Percentiles rank a stretch among this genome's conserved stretches.
These are phyloP conservation scores for Lepiota brunneoincarnata DNA, from an alignment of 768 basidiomycete genomes.

Conservation along the genomic window DNA sequence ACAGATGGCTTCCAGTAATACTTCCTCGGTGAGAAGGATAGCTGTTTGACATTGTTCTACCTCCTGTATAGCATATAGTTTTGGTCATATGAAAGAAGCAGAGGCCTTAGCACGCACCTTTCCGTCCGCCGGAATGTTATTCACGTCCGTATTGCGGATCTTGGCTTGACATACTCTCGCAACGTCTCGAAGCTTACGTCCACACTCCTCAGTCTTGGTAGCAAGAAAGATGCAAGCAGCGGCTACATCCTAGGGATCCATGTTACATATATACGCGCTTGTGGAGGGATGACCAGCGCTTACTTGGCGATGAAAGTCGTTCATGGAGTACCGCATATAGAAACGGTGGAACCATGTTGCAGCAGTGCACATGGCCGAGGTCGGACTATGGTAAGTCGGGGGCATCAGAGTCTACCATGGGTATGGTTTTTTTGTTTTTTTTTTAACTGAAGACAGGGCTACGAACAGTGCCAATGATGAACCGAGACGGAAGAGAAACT, in stretches of 20 bases:
- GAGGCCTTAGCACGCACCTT: conserved; percentile 41
- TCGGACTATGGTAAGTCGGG: conserved; percentile 46
- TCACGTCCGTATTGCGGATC: conserved; percentile 51
- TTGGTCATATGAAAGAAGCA: background rate
- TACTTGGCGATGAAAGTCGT: conserved; percentile 80
- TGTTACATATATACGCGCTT: conserved; percentile 12
- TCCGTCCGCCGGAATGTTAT: conserved; percentile 58
- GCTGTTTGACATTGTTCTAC: conserved; percentile 67
- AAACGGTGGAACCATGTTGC: conserved; percentile 92
- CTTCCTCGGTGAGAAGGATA: conserved; percentile 76
- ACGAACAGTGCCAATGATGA: conserved; percentile 76
- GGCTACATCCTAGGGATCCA: conserved; percentile 63
- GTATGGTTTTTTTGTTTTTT: conserved; percentile 7
- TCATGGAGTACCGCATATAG: conserved; percentile 84
- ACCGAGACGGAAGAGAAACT: conserved; percentile 82
- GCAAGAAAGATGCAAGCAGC: conserved; percentile 86
- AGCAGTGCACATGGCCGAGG: conserved; percentile 81
- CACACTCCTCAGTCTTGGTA: conserved; percentile 91
- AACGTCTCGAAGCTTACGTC: conserved; percentile 82
- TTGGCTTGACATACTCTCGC: conserved; percentile 75
- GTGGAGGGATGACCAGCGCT: conserved; percentile 17
- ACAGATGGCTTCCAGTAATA: conserved; percentile 77
- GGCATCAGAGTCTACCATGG: conserved; percentile 12
- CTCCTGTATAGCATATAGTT: conserved; percentile 45
- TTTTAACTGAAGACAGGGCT: conserved; percentile 13